phyloP scores from a whole-genome alignment of 2,329 filamentous ascomycete genomes.

The Mycosphaerelloides madeirae region DNA sequence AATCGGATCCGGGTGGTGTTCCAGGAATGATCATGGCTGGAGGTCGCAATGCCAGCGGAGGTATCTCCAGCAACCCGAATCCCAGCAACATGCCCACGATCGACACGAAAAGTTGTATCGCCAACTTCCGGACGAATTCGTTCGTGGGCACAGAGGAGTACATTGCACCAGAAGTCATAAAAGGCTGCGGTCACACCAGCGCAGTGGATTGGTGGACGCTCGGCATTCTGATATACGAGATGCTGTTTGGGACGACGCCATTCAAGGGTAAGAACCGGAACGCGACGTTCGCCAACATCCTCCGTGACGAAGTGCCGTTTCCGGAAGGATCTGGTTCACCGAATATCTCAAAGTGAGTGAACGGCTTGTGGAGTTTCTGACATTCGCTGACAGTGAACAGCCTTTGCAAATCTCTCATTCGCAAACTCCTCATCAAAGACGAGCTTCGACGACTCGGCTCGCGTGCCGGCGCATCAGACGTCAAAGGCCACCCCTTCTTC shows the following conservation, averaged over 20 bases:
- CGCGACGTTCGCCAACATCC: conserved; percentile 94
- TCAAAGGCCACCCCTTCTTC: conserved; percentile 96
- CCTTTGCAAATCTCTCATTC: conserved; percentile 91
- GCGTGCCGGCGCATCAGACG: conserved; percentile 90
- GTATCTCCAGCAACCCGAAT: conserved; percentile 60
- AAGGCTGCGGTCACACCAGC: conserved; percentile 95
- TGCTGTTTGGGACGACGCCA: conserved; percentile 96
- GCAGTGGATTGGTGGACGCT: conserved; percentile 99
- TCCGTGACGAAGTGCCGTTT: conserved; percentile 93
- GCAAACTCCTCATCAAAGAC: conserved; percentile 96
- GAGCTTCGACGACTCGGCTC: conserved; percentile 90
- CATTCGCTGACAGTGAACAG: conserved; percentile 43
- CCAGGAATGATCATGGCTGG: conserved; percentile 90
- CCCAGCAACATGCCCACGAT: conserved; percentile 83
- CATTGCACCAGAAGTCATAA: conserved; percentile 97
- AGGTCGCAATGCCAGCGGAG: conserved; percentile 57
- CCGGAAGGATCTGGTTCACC: conserved; percentile 80
- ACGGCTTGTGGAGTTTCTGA: neutral
- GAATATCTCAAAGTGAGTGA: conserved; percentile 82
- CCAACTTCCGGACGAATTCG: conserved; percentile 95
- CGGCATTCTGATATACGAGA: conserved; percentile 95
- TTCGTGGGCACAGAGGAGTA: conserved; percentile 99
- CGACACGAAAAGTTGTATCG: conserved; percentile 96
- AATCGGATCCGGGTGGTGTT: conserved; percentile 91
- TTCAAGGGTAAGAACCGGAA: conserved; percentile 99